Base-by-base conservation (phyloP, 192 early-diverging fungal species). In the Backusella circina region DNA sequence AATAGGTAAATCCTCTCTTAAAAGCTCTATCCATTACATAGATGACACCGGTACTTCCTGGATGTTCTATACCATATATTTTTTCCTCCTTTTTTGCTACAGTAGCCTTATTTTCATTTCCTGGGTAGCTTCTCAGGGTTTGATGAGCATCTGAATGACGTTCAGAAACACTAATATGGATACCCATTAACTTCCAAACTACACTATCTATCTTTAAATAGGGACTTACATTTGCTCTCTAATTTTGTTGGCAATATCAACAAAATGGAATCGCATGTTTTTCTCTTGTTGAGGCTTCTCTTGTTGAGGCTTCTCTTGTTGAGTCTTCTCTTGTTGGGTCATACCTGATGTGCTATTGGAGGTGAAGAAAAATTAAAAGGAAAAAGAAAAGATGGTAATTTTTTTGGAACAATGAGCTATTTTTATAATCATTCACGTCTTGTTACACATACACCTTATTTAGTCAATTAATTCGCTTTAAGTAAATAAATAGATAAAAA, bases 1-100 rank as follows among this genome's bases (percentile, higher is more conserved):
- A 74, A 67, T 84, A 77, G 18, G 77, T 78, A 74, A 84, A 87
- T n/a, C 86, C 86, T 23, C 65, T 82, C 21, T 72, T 65, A 16
- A 79, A 66, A 28, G 86, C 86, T 35, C 86, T 71, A 77, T 87
- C 86, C 80, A 81, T 87, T 35, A 84, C 84, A 69, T 87, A 87
- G 32, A 87, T 86, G 8, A 87, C 86, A 5, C 86, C 86, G 10
- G 85, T 86, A 67, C 57, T 74, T 10, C 78, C 75, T 16, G 85
- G 85, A 39, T 84, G 79, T 37, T 85, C 74, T 23, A 85, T 84
- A 7, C 73, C 75, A 36, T 72, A 77, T 30, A 77, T 83, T 13
- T 73, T 64, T 3, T 35, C 23, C 31, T 67, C 51, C 1, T 65
- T 37, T 33, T 84, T 76, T 38, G 32, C 50, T 18, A 33, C 26